Percentiles rank a stretch among this genome's conserved stretches.
Conservation (phyloP, 306 rosid species). For the Elaeagnus macrophylla region DNA sequence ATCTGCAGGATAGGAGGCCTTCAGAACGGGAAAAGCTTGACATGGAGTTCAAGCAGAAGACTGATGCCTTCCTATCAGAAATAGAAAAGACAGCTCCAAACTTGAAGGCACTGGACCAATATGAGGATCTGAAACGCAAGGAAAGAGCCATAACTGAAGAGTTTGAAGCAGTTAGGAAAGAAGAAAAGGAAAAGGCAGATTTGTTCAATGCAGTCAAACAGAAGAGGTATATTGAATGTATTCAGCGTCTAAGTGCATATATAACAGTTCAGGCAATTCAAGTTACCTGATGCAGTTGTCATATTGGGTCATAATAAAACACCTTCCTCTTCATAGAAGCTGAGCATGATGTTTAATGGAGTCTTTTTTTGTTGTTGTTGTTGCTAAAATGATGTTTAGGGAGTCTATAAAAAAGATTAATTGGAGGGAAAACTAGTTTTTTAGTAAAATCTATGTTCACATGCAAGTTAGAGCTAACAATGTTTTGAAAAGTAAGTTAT, state of each 20-base stretch:
- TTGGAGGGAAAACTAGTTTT: too few relatives aligned
- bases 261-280: not conserved
- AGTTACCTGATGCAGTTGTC: not conserved
- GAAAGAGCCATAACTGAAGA: slow-evolving; percentile 76
- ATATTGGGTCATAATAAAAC: not conserved
- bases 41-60: slow-evolving; percentile 65
- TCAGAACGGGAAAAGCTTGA: slow-evolving; percentile 72
- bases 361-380: too few relatives aligned
- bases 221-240: slow-evolving; percentile 45
- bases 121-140: slow-evolving; percentile 79
- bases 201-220: slow-evolving; percentile 68
- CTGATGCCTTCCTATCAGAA: slow-evolving; percentile 63
- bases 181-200: slow-evolving; percentile 68
- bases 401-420: too few relatives aligned
- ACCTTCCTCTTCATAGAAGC: too few relatives aligned
- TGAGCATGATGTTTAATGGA: too few relatives aligned
- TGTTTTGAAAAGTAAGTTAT: too few relatives aligned
- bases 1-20: slow-evolving; percentile 53
- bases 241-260: slow-evolving; percentile 3
- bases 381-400: too few relatives aligned
- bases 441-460: too few relatives aligned
- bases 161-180: slow-evolving; percentile 86
- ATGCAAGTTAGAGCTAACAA: too few relatives aligned
- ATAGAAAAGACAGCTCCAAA: slow-evolving; percentile 95
- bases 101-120: slow-evolving; percentile 95